Evolutionary conservation across 495 filamentous ascomycete genomes (phyloP), one percentile per base, ranked within the genome.

Genomic region (Letharia lupina): DNA sequence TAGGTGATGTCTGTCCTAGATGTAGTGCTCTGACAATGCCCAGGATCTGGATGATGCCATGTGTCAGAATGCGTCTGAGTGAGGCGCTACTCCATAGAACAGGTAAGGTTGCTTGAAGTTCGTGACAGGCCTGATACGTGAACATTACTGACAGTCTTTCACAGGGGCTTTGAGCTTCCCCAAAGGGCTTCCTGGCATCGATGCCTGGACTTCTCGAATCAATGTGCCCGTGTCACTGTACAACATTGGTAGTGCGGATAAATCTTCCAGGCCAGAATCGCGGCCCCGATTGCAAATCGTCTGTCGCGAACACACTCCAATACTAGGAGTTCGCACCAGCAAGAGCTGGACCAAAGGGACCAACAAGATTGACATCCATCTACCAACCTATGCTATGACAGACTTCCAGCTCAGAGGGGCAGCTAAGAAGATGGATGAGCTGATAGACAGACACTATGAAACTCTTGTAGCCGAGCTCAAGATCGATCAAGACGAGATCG

Each of bases 131-230:
- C 2, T 10, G 13, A 3, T 1, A 3, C 42, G 8, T n/a, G 7
- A 2, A 45, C 13, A 33, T 37, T n/a, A 16, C 39, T 2, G 0
- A 50, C 39, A n/a, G 44, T 39, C 42, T 39, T 63, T 13, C 23
- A 7, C 28, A 63, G 61, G 28, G 18, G 44, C 45, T n/a, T 47
- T 63, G 47, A 63, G 47, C 39, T 63, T 52, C 31, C 61, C 45
- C n/a, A 12, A 54, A 2, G 61, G 61, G 3, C 28, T 39, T 23
- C 61, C 45, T 0, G 45, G 4, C n/a, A 33, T 63, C 11, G 18
- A 2, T 18, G 39, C 1, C 18, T 63, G 44, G 44, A n/a, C 18
- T 6, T 16, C 61, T 3, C 23, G 5, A 31, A 10, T 6, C 20
- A 18, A 7, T 8, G 35, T 63, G 31, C 31, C 33, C 12, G 6